Conservation (phyloP, 2,329 filamentous ascomycete genomes). For the Arthrobotrys entomopaga region DNA sequence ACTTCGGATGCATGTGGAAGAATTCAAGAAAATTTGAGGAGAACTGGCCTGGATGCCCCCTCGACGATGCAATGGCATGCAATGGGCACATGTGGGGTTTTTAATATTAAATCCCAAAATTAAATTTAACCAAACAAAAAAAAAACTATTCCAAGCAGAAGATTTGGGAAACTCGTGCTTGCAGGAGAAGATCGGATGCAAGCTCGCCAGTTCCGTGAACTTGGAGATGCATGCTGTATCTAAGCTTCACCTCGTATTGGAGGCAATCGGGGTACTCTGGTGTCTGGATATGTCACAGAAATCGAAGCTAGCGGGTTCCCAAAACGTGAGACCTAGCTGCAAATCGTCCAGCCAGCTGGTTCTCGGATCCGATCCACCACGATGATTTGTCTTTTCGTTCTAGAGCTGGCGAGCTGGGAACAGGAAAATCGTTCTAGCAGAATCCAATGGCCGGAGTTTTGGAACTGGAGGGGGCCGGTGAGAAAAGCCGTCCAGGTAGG, state of each 20-base stretch:
- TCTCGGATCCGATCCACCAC: conserved; percentile 11
- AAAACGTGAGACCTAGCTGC: neutral
- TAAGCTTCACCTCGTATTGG: neutral
- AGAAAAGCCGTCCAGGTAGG: conserved; percentile 14
- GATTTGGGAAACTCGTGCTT: conserved; percentile 1
- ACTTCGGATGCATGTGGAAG: conserved; percentile 10
- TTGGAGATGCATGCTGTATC: conserved; percentile 25
- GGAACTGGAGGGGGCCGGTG: conserved; percentile 24
- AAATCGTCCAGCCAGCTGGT: conserved; percentile 28
- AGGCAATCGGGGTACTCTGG: neutral
- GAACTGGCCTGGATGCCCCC: neutral
- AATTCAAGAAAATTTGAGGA: conserved; percentile 2
- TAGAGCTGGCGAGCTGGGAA: no score
- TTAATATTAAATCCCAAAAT: neutral
- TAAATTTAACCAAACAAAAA: neutral
- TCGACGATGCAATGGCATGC: neutral
- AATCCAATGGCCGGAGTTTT: conserved; percentile 7
- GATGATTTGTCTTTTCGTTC: no score
- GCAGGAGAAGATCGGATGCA: conserved; percentile 36
- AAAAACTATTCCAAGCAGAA: conserved; percentile 19
- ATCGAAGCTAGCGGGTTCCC: conserved; percentile 11
- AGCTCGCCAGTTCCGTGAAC: conserved; percentile 33
- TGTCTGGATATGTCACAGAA: neutral
- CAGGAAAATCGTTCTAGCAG: conserved; percentile 6
- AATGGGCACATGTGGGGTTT: neutral